Conservation (phyloP, 331 rosid species). For the Quercus lobata region DNA sequence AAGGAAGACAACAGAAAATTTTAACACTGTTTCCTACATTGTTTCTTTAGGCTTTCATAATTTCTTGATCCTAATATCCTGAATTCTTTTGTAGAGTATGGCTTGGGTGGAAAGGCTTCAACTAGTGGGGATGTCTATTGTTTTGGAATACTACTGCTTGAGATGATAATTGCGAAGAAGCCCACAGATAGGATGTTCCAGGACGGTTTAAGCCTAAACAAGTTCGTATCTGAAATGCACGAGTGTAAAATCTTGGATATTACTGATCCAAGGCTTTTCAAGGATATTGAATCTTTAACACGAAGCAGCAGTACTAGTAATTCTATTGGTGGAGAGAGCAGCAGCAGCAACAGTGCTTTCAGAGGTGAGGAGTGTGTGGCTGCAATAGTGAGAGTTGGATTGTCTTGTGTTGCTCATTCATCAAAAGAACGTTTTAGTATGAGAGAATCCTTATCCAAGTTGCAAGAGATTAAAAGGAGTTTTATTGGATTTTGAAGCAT, state of each 20-base stretch:
- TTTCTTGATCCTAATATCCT: no score
- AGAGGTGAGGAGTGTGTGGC: no score
- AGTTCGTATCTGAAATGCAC: background rate
- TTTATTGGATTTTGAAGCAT: no score
- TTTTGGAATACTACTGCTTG: conserved; percentile 39
- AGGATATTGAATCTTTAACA: conserved; percentile 2
- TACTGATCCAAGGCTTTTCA: conserved; percentile 20
- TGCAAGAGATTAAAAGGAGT: no score
- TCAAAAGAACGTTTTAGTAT: no score
- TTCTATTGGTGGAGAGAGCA: background rate
- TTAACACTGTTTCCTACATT: no score
- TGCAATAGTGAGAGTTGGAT: no score
- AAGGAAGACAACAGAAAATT: no score
- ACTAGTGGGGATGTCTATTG: conserved; percentile 39
- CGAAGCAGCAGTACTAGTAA: conserved; percentile 1
- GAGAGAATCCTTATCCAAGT: no score
- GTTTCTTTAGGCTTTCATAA: no score
- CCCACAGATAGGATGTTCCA: conserved; percentile 31
- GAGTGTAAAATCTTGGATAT: conserved; percentile 16
- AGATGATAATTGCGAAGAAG: conserved; percentile 32
- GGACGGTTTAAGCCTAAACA: conserved; percentile 30
- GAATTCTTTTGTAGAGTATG: conserved; percentile 25
- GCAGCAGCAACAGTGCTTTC: no score
- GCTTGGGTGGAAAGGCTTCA: conserved; percentile 30
- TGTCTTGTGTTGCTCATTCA: no score